Conservation (phyloP, 352 stramenopile genomes). For the Phytophthora gonapodyides region DNA sequence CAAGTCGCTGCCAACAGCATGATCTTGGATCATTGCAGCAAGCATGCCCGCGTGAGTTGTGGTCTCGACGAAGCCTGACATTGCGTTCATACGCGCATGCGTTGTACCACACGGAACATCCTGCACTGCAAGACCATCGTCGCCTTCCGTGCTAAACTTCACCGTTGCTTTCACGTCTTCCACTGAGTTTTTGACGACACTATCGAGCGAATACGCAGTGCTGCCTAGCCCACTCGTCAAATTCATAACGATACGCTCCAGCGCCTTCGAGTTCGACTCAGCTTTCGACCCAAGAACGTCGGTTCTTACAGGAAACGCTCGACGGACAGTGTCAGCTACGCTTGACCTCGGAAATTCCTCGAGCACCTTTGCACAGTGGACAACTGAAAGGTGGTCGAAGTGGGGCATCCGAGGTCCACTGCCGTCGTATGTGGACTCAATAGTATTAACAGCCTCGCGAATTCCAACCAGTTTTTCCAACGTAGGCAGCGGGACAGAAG, state of each 20-base stretch:
- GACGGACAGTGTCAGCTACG: constrained; percentile 41
- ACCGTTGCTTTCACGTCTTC: constrained; percentile 27
- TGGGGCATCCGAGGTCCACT: constrained; percentile 66
- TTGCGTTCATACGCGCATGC: constrained; percentile 23
- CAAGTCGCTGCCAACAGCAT: constrained; percentile 73
- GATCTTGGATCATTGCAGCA: constrained; percentile 79
- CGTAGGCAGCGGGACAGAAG: constrained; percentile 50
- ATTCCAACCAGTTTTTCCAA: constrained; percentile 77
- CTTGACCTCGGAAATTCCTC: constrained; percentile 52
- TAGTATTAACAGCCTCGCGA: constrained; percentile 69
- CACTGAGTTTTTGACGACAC: constrained; percentile 36
- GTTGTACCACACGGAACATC: constrained; percentile 53
- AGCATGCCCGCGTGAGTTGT: constrained; percentile 52
- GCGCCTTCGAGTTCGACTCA: constrained; percentile 49
- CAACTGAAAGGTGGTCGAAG: constrained; percentile 66
- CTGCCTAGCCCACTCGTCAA: constrained; percentile 35
- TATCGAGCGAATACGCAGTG: constrained; percentile 43
- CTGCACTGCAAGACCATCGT: constrained; percentile 21
- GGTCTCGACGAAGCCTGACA: constrained; percentile 68
- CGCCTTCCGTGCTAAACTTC: constrained; percentile 19
- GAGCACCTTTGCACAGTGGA: constrained; percentile 61
- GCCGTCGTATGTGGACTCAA: constrained; percentile 62
- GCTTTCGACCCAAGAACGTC: constrained; percentile 50
- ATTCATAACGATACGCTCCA: constrained; percentile 62
- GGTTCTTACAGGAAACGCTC: constrained; percentile 63